Base-by-base conservation (phyloP, 352 stramenopile species). In the Aphanomyces invadans region DNA sequence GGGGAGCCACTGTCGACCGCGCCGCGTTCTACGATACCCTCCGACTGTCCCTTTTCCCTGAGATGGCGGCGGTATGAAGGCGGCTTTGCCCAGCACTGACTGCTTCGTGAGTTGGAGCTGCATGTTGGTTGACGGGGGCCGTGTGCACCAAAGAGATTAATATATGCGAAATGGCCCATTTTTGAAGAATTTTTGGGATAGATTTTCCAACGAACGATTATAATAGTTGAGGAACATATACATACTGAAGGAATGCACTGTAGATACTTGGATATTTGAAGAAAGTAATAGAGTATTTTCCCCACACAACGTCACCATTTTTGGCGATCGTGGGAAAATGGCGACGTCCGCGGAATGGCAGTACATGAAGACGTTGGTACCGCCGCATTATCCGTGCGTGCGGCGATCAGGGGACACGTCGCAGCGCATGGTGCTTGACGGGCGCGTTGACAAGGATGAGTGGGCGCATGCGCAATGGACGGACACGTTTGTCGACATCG, bases 11-110 rank as follows among this genome's bases (percentile, higher is more conserved):
- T 42, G 70, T 90, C 60, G 81, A 90, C 60, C 83, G 78, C 57
- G 73, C 79, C 45, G 81, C 84, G 74, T 93, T 93, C 78, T 82
- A 76, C 63, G 80, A 91, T 21, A 90, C 87, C 62, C 62, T 93
- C 48, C 82, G 83, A 70, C 91, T 73, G 73, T 81, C 76, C 21
- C 65, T 93, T 62, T 90, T 64, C 29, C 55, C 85, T 21, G 85
- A 93, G 67, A 93, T 93, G 85, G 85, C 82, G 61, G 91, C 85
- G 4, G 76, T 88, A 54, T 92, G 46, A 46, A 32, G 12, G n/a
- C 7, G 7, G 7, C 36, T 42, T 15, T n/a, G n/a, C n/a, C n/a
- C n/a, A n/a, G n/a, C n/a, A n/a, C n/a, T n/a, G n/a, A n/a, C n/a
- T n/a, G n/a, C n/a, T n/a, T n/a, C n/a, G n/a, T n/a, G n/a, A n/a